phyloP scores from a whole-genome alignment of 306 rosid genomes.

The Heteromeles arbutifolia region DNA sequence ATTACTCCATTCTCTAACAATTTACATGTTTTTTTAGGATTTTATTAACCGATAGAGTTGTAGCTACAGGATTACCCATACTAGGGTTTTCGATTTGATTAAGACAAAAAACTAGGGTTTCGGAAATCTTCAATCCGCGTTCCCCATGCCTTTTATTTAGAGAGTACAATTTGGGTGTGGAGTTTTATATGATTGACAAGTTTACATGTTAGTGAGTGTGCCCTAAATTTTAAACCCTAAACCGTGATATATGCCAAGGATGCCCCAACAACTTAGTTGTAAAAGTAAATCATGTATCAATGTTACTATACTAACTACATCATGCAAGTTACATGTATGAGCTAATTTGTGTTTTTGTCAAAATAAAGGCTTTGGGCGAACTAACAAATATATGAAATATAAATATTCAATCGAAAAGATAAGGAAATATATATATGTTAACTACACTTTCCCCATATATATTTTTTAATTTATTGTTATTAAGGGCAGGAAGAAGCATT shows the following conservation, averaged over 20 bases:
- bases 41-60: background rate
- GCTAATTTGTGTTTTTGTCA: no score
- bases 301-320: no score
- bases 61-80: background rate
- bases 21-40: background rate
- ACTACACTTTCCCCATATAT: no score
- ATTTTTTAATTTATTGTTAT: no score
- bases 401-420: no score
- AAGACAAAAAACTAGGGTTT: background rate
- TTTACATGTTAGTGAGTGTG: background rate
- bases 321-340: no score
- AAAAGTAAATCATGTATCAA: no score
- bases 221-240: no score
- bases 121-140: background rate
- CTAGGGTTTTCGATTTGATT: background rate
- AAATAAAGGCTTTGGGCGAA: no score
- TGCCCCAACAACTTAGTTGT: background rate
- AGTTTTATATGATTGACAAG: background rate
- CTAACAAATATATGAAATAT: no score
- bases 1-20: background rate
- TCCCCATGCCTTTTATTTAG: background rate
- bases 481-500: no score
- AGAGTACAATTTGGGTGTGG: background rate
- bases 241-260: background rate
- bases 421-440: no score